Base-by-base conservation (phyloP, 2,329 filamentous ascomycete genomes). In the Cadophora gregata region DNA sequence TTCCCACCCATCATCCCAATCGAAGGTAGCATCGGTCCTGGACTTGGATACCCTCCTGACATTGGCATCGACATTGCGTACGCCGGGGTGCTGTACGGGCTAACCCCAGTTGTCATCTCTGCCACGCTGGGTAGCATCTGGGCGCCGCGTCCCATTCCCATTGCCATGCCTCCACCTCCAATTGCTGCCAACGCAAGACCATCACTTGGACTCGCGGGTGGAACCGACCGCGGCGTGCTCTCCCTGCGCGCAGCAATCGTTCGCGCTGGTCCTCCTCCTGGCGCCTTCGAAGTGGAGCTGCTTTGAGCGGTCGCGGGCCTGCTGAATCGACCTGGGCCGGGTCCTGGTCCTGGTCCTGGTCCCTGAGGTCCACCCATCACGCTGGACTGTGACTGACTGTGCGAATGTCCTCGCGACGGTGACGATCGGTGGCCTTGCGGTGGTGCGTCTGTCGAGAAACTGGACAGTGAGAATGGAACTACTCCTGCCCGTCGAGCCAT, bases 401-500 rank as follows among this genome's bases (percentile, higher is more conserved):
- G 74, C 14, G 73, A 70, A 61, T 76, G 74, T 16, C 73, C 70
- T 12, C 71, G 72, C 8, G 70, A 72, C 81, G 83, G 45, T 78
- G 81, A 75, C 81, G 82, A 38, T 82, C 77, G 78, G 80, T 80
- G 67, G 69, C 76, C 68, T 77, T 73, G 29, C 51, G 66, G 76
- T 78, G 75, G 68, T 61, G 73, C 59, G 70, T 89, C 84, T 62
- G 82, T 76, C 45, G 85, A 84, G 70, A 85, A 82, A 61, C 82
- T 84, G 16, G 89, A 88, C 33, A 93, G 82, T 3, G 89, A 88
- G 79, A 97, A 97, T 1, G 95, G 93, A 8, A 92, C 90, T 45
- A 96, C 93, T 53, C 96, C 96, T 50, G 95, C 95, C 66, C 95
- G 90, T 68, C 91, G 88, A 58, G 94, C 94, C 93, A 99, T 98